phyloP scores from a whole-genome alignment of 2,329 filamentous ascomycete genomes.

The Aspergillus spinulosporus region DNA sequence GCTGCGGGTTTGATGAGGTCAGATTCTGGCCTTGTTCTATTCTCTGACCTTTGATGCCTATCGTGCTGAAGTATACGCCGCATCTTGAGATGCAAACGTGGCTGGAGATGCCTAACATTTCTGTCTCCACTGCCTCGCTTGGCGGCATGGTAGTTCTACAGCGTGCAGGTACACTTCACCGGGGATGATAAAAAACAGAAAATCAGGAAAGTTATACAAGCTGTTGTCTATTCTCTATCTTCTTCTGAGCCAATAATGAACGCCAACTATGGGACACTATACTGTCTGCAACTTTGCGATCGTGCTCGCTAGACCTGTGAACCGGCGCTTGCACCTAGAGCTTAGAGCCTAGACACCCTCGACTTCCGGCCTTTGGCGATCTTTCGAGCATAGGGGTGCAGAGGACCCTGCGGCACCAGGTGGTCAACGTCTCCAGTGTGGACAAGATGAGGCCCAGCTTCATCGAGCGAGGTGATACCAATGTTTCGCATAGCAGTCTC shows the following conservation, averaged over 20 bases:
- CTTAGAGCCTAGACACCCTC: conserved; percentile 31
- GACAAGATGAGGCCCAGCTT: conserved; percentile 47
- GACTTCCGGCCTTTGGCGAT: conserved; percentile 32
- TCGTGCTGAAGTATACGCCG: conserved; percentile 2
- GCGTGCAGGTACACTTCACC: background rate
- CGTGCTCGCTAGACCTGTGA: background rate
- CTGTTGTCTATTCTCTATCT: background rate
- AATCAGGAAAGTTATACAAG: background rate
- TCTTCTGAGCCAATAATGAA: background rate
- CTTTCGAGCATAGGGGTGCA: conserved; percentile 46
- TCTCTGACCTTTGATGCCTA: background rate
- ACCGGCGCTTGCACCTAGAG: background rate
- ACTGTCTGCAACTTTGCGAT: background rate
- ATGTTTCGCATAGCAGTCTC: conserved; percentile 51
- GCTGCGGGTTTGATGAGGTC: background rate
- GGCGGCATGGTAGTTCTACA: background rate
- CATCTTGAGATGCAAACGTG: conserved; percentile 1
- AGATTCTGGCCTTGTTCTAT: background rate
- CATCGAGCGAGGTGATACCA: conserved; percentile 47
- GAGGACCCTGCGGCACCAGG: conserved; percentile 44
- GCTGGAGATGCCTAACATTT: background rate
- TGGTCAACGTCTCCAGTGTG: conserved; percentile 54
- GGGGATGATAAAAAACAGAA: background rate
- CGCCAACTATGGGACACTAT: background rate
- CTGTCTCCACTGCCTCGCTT: background rate